Conservation (phyloP, 768 basidiomycete species). For the Rubroboletus satanas region DNA sequence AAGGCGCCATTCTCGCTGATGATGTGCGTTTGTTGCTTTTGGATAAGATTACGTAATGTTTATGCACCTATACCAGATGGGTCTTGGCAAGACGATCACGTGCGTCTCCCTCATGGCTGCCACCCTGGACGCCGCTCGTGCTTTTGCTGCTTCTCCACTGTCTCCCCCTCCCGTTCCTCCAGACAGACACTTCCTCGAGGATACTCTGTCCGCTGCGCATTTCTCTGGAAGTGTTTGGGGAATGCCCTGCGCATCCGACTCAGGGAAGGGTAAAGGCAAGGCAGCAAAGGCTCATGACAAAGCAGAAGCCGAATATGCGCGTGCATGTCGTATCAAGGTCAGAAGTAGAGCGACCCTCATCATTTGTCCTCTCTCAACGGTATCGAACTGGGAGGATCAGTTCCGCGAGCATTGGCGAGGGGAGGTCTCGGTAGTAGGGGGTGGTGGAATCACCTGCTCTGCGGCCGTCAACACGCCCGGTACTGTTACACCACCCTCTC, state of each 20-base stretch:
- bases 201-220: slow-evolving; percentile 46
- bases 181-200: slow-evolving; percentile 29
- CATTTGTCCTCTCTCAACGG: slow-evolving; percentile 93
- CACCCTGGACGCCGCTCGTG: slow-evolving; percentile 66
- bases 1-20: slow-evolving; percentile 92
- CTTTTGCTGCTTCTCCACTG: slow-evolving; percentile 59
- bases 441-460: slow-evolving; percentile 46
- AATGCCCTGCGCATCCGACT: slow-evolving; percentile 57
- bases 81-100: slow-evolving; percentile 95
- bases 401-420: slow-evolving; percentile 97
- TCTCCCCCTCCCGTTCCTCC: slow-evolving; percentile 42
- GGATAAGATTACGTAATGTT: slow-evolving; percentile 12
- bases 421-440: slow-evolving; percentile 78
- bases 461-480: slow-evolving; percentile 33
- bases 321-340: slow-evolving; percentile 73
- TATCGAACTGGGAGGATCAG: slow-evolving; percentile 98
- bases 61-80: slow-evolving; percentile 62
- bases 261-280: slow-evolving; percentile 61
- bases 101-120: slow-evolving; percentile 91
- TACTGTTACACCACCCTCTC: slow-evolving; percentile 34
- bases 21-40: slow-evolving; percentile 61
- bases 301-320: slow-evolving; percentile 61
- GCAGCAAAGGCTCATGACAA: slow-evolving; percentile 65
- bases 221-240: slow-evolving; percentile 82
- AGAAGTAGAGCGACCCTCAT: slow-evolving; percentile 92